Evolutionary conservation across 148 eudicot species (phyloP).

Genomic region (Selenicereus undatus): DNA sequence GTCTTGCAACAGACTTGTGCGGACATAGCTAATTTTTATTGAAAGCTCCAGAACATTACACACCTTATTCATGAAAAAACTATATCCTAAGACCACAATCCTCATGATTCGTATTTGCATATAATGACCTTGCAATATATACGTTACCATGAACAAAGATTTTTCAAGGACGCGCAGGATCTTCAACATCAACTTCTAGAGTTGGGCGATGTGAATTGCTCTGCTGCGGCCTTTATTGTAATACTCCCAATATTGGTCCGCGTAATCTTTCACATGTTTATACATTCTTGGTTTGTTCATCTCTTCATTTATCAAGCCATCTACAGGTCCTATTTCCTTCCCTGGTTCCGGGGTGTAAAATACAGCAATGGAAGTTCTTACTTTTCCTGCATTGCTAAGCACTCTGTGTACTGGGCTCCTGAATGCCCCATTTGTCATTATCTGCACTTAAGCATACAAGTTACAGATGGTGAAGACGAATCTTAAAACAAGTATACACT

Average conservation of each 20-base stretch:
- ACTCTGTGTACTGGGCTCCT: conserved; percentile 57
- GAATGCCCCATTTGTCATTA: conserved; percentile 54
- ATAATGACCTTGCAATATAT: no score
- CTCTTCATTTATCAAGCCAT: conserved; percentile 4
- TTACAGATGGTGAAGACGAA: no score
- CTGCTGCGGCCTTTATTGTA: not conserved
- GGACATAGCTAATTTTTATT: no score
- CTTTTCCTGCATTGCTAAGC: conserved; percentile 36
- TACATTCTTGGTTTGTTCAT: not conserved
- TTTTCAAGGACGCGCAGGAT: no score
- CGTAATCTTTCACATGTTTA: not conserved
- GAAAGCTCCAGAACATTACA: no score
- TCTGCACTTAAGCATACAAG: conserved; percentile 26
- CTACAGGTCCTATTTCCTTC: conserved; percentile 38
- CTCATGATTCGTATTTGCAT: no score
- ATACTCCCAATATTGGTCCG: not conserved
- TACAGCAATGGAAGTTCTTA: conserved; percentile 39
- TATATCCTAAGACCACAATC: no score
- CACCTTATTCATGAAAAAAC: no score
- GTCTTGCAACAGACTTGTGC: no score
- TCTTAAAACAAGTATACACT: no score
- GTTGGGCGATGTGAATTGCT: not conserved
- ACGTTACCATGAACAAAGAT: no score
- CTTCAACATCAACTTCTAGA: no score
- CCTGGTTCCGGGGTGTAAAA: conserved; percentile 35